These are phyloP conservation scores for Starmerella bacillaris DNA, from an alignment of 805 yeast genomes.

Conservation along the genomic window DNA sequence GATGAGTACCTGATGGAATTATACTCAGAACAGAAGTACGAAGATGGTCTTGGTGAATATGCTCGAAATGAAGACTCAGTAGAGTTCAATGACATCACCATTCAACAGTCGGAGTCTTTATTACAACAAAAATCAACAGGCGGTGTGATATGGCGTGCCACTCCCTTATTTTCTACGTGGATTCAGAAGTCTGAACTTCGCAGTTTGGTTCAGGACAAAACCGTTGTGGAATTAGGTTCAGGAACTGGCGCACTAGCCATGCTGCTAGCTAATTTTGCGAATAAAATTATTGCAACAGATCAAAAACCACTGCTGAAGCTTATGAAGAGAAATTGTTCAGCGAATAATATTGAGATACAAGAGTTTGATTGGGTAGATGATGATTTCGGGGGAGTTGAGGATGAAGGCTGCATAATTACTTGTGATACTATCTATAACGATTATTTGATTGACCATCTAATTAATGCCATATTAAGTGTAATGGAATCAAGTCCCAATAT, in stretches of 20 bases:
- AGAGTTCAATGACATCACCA: constrained; percentile 5
- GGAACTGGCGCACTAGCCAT: constrained; percentile 17
- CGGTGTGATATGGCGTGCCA: constrained; percentile 16
- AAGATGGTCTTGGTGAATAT: constrained; percentile 9
- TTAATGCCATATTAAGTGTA: constrained; percentile 11
- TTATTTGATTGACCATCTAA: constrained; percentile 10
- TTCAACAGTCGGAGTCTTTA: constrained; percentile 3
- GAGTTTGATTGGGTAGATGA: constrained; percentile 18
- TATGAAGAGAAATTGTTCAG: constrained; percentile 5
- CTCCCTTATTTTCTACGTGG: constrained; percentile 12
- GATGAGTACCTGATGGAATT: constrained; percentile 8
- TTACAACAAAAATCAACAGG: constrained; percentile 14
- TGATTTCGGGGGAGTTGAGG: constrained; percentile 6
- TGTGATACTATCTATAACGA: constrained; percentile 18
- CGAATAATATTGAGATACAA: constrained; percentile 5
- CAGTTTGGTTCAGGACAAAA: background rate
- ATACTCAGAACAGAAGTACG: background rate
- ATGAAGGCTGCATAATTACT: constrained; percentile 10
- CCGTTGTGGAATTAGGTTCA: constrained; percentile 16
- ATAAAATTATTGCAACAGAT: constrained; percentile 13
- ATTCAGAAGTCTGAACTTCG: background rate
- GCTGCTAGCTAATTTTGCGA: constrained; percentile 4
- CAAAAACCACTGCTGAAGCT: constrained; percentile 15
- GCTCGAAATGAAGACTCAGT: constrained; percentile 1
- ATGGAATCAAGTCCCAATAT: background rate